Evolutionary conservation across 139 green algal genomes (phyloP).

Genomic region (Ostreobium quekettii): DNA sequence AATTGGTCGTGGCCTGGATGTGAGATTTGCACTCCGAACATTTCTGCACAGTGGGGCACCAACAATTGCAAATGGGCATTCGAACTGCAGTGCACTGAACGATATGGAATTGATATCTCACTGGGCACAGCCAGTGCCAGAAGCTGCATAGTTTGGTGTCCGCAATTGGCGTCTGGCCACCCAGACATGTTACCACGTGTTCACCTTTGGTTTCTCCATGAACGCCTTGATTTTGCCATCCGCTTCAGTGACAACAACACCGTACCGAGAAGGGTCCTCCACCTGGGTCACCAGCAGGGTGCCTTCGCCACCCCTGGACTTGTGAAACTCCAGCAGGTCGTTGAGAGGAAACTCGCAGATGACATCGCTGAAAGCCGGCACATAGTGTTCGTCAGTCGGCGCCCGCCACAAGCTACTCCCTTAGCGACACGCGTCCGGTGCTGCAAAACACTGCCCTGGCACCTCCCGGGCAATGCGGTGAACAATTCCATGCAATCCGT

Average conservation of each 20-base stretch:
- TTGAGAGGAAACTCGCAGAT: conserved; percentile 92
- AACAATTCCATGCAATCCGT: no score
- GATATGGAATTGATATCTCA: neutral
- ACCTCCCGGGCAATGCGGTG: no score
- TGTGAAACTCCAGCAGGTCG: conserved; percentile 82
- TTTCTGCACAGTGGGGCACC: no score
- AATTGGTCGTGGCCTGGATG: no score
- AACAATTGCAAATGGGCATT: neutral
- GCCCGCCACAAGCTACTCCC: no score
- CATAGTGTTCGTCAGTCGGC: no score
- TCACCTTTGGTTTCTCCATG: conserved; percentile 85
- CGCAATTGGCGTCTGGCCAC: no score
- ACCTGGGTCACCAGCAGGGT: conserved; percentile 95
- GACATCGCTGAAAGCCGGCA: conserved; percentile 93
- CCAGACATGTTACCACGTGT: no score
- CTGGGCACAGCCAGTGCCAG: conserved; percentile 6
- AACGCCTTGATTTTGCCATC: conserved; percentile 80
- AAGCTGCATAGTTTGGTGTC: no score
- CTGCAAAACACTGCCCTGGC: no score
- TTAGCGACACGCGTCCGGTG: no score
- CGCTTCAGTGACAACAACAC: conserved; percentile 90
- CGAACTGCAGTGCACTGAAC: neutral
- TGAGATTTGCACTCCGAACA: no score
- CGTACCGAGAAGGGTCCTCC: conserved; percentile 96
- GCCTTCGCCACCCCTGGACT: conserved; percentile 65